These are phyloP conservation scores for Groenewaldozyma tartarivorans DNA, from an alignment of 805 yeast species.

Conservation along the genomic window DNA sequence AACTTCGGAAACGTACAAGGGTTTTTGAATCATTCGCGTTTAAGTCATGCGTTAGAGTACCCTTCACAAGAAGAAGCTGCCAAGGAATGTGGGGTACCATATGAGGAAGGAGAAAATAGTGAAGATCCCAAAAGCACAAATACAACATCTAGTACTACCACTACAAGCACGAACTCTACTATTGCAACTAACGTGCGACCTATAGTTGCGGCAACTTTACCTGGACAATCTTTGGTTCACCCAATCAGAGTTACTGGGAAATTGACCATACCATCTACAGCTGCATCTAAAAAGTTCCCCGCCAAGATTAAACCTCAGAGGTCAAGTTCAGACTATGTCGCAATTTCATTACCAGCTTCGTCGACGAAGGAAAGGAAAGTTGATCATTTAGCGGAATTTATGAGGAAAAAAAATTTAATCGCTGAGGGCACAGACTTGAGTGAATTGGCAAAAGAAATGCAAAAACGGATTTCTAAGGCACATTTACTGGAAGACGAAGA, in stretches of 20 bases:
- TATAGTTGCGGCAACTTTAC: neutral
- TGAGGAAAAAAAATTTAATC: too few relatives aligned
- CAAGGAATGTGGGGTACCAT: constrained; percentile 48
- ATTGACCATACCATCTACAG: neutral
- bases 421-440: neutral
- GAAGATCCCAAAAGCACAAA: constrained; percentile 3
- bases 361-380: neutral
- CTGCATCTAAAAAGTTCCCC: neutral
- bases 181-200: constrained; percentile 1
- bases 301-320: neutral
- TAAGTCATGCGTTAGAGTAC: constrained; percentile 63
- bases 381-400: neutral
- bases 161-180: constrained; percentile 1
- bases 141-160: constrained; percentile 4
- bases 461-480: neutral
- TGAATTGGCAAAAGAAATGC: neutral
- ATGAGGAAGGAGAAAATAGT: constrained; percentile 49
- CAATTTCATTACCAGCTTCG: neutral
- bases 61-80: constrained; percentile 71
- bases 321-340: neutral
- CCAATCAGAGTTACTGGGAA: neutral
- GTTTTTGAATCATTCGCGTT: constrained; percentile 64
- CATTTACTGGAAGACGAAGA: neutral
- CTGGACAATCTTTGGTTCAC: neutral
- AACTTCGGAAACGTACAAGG: constrained; percentile 77